These are phyloP conservation scores for Thalassiosira mediterranea DNA, from an alignment of 352 stramenopile species.

Conservation along the genomic window DNA sequence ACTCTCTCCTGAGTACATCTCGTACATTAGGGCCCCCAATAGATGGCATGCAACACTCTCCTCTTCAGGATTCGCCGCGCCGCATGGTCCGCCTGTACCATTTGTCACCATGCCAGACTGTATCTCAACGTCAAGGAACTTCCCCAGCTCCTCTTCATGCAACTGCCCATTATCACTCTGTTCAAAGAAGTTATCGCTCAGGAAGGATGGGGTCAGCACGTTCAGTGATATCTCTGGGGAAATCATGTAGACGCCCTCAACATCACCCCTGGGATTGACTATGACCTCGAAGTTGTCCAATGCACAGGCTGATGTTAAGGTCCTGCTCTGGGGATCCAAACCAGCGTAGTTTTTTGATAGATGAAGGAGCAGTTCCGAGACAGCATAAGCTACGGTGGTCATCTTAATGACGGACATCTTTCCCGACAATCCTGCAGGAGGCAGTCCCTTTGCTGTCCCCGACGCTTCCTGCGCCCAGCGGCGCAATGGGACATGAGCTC, in stretches of 20 bases:
- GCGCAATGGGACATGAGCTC: no score
- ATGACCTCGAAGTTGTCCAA: constrained; percentile 40
- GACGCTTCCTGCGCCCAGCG: no score
- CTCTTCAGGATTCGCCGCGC: background rate
- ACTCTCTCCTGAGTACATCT: constrained; percentile 14
- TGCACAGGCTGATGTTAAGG: background rate
- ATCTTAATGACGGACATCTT: no score
- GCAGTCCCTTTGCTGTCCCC: no score
- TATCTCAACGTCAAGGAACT: constrained; percentile 32
- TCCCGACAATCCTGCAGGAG: no score
- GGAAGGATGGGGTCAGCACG: constrained; percentile 25
- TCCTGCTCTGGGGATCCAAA: no score
- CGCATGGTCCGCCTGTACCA: background rate
- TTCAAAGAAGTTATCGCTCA: constrained; percentile 13
- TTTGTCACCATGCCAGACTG: background rate
- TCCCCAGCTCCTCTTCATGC: constrained; percentile 9
- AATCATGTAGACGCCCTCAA: constrained; percentile 31
- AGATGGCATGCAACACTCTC: constrained; percentile 13
- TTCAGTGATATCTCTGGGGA: constrained; percentile 6
- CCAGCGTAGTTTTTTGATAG: background rate
- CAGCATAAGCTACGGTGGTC: constrained; percentile 27
- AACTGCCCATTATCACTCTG: background rate
- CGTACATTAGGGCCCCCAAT: constrained; percentile 27
- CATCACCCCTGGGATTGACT: background rate
- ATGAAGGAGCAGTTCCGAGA: constrained; percentile 16